Conservation (phyloP, 805 yeast genomes). For the Lipomyces japonicus region DNA sequence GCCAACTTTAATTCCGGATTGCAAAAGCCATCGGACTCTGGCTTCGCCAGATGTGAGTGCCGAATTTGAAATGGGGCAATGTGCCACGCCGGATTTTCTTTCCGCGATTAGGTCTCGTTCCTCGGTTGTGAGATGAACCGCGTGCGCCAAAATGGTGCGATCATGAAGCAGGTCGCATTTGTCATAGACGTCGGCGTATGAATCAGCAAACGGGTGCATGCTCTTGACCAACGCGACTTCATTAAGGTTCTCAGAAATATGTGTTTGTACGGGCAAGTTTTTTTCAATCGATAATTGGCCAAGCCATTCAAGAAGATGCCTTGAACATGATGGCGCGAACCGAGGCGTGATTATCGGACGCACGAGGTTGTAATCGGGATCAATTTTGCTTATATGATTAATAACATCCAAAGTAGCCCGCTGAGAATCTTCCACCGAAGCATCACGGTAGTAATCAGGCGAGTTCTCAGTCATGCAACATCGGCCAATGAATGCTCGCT, state of each 20-base stretch:
- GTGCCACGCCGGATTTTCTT: conserved; percentile 70
- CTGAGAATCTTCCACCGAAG: conserved; percentile 53
- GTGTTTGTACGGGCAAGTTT: conserved; percentile 77
- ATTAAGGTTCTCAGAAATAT: conserved; percentile 71
- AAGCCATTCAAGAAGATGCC: conserved; percentile 56
- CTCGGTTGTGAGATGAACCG: conserved; percentile 63
- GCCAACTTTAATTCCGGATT: conserved; percentile 67
- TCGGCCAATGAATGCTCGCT: conserved; percentile 85
- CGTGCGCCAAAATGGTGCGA: conserved; percentile 84
- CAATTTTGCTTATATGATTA: conserved; percentile 51
- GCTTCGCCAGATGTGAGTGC: conserved; percentile 89
- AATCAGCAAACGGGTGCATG: conserved; percentile 65
- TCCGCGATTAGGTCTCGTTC: conserved; percentile 59
- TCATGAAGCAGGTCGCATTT: conserved; percentile 54
- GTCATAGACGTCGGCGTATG: conserved; percentile 76
- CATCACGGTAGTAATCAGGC: conserved; percentile 62
- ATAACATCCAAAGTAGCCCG: conserved; percentile 54
- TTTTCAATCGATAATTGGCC: conserved; percentile 53
- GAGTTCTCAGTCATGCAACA: conserved; percentile 89
- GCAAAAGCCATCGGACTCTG: conserved; percentile 64
- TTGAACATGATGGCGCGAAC: conserved; percentile 84
- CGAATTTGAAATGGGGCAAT: conserved; percentile 90
- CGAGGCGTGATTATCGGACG: conserved; percentile 85
- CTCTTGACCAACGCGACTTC: conserved; percentile 73
- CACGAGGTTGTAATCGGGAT: conserved; percentile 52